Base-by-base conservation (phyloP, 2,329 filamentous ascomycete species). In the Sphaceloma murrayae region DNA sequence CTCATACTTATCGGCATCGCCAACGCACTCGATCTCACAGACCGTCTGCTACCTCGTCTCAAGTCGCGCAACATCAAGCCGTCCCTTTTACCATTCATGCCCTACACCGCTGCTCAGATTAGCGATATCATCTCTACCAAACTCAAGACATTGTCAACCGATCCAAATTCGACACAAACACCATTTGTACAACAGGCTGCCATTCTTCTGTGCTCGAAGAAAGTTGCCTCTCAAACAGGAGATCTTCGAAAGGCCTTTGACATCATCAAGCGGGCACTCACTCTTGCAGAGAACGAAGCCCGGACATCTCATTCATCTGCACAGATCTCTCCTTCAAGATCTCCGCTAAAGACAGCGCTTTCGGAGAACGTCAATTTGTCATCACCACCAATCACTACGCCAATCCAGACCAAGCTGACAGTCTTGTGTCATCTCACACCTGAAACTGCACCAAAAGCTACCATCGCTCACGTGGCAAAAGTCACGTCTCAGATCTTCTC, bases 191-290 rank as follows among this genome's bases (percentile, higher is more conserved):
- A 96, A 56, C 89, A 89, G 1, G 85, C 86, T 9, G 91, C 91
- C 13, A 87, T 98, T 53, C 85, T 93, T 56, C 79, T 98, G 33
- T 94, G 89, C 60, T 83, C 91, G 5, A 85, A 91, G 61, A 98
- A 96, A 61, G 85, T 98, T 11, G 83, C 91, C 3, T 86, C 83
- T 44, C 89, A 96, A 60, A 94, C 86, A 0, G 91, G 91, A 32
- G 91, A 98, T 61, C 65, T 98, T 38, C 84, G 91, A 49, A 94
- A 94, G 62, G 89, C 88, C 0, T 95, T 96, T 56, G 89, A 95
- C 62, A 85, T 98, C 48, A 87, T 89, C 61, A 82, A 86, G 34
- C 78, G 86, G 44, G 86, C 88, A 3, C 78, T 98, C 46, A 89
- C 96, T 61, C 67, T 94, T 16, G 78, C 95, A 38, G 91, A 96